These are phyloP conservation scores for Eimeria necatrix DNA, from an alignment of 169 alveolate genomes.

Conservation along the genomic window DNA sequence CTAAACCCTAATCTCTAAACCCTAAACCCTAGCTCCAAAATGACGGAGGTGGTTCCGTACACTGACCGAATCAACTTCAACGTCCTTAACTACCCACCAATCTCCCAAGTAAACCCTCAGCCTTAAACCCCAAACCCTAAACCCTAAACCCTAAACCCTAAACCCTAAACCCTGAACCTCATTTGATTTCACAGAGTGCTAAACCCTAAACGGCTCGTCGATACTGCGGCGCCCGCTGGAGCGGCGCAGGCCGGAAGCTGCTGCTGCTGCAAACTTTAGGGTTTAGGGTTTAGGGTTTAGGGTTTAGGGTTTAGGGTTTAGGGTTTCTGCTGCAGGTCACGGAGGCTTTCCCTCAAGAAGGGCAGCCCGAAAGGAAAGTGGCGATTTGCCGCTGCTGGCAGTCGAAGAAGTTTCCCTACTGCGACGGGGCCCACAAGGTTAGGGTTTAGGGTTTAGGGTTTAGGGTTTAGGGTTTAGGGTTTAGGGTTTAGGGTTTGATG, in stretches of 20 bases:
- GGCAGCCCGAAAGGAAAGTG: conserved; percentile 84
- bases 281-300: conserved; percentile 31
- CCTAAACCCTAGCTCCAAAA: not conserved
- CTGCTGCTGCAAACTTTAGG: no score
- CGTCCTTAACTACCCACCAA: not conserved
- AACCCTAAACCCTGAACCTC: no score
- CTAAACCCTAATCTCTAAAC: no score
- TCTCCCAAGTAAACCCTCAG: not conserved
- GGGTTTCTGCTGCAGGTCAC: conserved; percentile 74
- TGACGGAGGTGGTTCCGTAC: not conserved
- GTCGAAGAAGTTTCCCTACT: conserved; percentile 90
- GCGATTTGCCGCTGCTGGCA: conserved; percentile 94
- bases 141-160: no score
- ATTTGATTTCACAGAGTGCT: no score
- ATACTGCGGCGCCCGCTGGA: no score
- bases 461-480: not conserved
- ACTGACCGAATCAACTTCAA: not conserved
- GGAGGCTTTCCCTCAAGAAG: conserved; percentile 85
- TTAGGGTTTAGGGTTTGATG: no score
- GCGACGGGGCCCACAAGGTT: conserved; percentile 93
- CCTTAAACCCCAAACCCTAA: no score
- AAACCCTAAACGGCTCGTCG: no score
- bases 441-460: not conserved
- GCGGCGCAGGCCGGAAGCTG: no score
- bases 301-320: conserved; percentile 20